Evolutionary conservation across 441 rosid species (phyloP), one percentile per base, ranked within the genome.

Genomic region (Syzygium syzygioides): DNA sequence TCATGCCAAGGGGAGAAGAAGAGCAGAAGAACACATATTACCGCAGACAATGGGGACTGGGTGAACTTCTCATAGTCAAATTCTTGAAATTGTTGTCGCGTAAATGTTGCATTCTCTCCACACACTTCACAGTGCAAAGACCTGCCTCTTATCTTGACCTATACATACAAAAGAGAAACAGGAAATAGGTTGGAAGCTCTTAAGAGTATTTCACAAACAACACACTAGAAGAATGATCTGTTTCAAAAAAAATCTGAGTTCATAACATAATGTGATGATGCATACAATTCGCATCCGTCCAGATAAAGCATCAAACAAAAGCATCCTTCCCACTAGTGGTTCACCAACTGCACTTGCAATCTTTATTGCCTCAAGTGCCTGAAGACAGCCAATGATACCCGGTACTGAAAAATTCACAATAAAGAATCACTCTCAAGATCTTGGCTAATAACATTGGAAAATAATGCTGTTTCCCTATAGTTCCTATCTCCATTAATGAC

Each of bases 21-120:
- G 9, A 55, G 59, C 60, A n/a, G 79, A 41, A 56, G 87, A 90
- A 89, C 66, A 89, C 57, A 86, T 71, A 28, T 60, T 94, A 95
- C 98, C 90, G 91, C 90, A 41, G 92, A 91, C 86, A 96, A 87
- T 50, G 97, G 98, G 88, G 97, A 93, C 56, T 95, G 97, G 55
- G 98, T 97, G 92, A 98, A 98, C 79, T 93, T 94, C 95, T 95
- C 99, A 56, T 98, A 97, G 88, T 98, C 98, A 85, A 98, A 96
- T 55, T 93, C 93, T 89, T 87, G 94, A 88, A 98, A 98, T 71
- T 91, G 92, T 90, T 94, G 93, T 88, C 88, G 91, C 79, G 90
- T 88, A 91, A 98, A 94, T 87, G 93, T 79, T 79, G 96, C 56
- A 91, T 93, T 92, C 88, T 96, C 97, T 89, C 99, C 95, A 90